phyloP scores from a whole-genome alignment of 1,284 basidiomycete species.

The Trichosporon faecale region DNA sequence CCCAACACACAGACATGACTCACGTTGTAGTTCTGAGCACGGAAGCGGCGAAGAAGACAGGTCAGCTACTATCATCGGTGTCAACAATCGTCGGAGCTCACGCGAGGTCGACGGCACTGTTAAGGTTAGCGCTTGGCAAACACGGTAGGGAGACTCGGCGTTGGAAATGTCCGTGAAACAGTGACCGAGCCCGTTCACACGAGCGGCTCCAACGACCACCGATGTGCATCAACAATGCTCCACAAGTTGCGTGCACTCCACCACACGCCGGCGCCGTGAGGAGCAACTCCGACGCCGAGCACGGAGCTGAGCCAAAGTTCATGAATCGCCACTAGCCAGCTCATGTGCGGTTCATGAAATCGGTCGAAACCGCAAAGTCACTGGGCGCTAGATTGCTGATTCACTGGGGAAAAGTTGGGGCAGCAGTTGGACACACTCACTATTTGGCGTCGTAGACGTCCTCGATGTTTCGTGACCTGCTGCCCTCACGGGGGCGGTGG shows the following conservation, averaged over 20 bases:
- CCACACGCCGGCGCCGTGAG: not conserved
- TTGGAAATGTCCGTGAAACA: not conserved
- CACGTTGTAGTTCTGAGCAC: conserved; percentile 41
- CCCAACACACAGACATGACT: conserved; percentile 16
- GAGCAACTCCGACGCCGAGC: not conserved
- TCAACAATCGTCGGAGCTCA: conserved; percentile 30
- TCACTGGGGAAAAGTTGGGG: conserved; percentile 1
- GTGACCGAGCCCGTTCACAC: not conserved
- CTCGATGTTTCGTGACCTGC: conserved; percentile 39
- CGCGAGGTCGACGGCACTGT: conserved; percentile 49
- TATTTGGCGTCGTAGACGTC: conserved; percentile 52
- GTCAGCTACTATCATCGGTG: not conserved
- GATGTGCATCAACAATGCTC: not conserved
- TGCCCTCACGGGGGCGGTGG: conserved; percentile 32
- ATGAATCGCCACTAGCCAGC: conserved; percentile 3
- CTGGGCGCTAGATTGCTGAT: not conserved
- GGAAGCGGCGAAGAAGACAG: not conserved
- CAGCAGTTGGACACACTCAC: conserved; percentile 31
- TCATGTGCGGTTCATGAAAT: not conserved
- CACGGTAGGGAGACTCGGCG: not conserved
- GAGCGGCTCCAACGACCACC: not conserved
- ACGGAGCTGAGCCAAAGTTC: not conserved
- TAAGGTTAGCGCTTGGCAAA: not conserved
- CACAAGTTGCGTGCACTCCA: not conserved
- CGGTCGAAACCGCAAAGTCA: not conserved